Evolutionary conservation across 495 filamentous ascomycete species (phyloP), one percentile per base, ranked within the genome.

Genomic region (Margaritispora aquatica): DNA sequence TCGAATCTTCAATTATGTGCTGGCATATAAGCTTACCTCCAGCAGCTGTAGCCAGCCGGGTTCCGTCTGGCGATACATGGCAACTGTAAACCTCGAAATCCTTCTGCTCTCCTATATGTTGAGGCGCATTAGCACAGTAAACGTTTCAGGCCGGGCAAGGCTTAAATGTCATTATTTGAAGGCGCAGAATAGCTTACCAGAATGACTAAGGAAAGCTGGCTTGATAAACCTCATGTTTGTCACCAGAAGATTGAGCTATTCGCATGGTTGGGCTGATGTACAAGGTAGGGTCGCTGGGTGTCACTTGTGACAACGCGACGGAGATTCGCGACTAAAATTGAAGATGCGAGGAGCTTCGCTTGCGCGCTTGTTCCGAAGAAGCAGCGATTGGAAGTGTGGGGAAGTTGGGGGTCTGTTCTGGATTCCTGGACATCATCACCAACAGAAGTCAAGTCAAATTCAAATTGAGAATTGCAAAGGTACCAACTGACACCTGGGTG

Each of bases 11-110:
- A 27, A 50, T 26, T 27, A 15, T 26, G 59, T 62, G 66, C 54
- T 60, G 66, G 51, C 58, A 54, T 49, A 50, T 50, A 44, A 34
- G 70, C 81, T 70, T 70, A 93, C 89, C 90, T 85, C 92, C 92
- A 66, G 89, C 92, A 60, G 90, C 94, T 8, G 95, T 97, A 27
- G 92, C 94, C 54, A 99, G 78, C 59, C 94, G 82, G 62, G 81
- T 85, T 63, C 92, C 92, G 75, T 97, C 95, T 7, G 94, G 92
- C 15, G 93, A 97, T 58, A 97, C 84, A 77, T 97, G 90, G 73
- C 93, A 96, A 68, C 89, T 95, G 74, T 96, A 99, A 60, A 96
- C 91, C 73, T 97, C 95, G 71, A 94, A 94, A 67, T 96, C 91
- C 66, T 96, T 96, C 71, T 93, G 88, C 75, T 97, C 93, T 64